phyloP scores from a whole-genome alignment of 768 basidiomycete genomes.

The Udeniomyces megalosporus region DNA sequence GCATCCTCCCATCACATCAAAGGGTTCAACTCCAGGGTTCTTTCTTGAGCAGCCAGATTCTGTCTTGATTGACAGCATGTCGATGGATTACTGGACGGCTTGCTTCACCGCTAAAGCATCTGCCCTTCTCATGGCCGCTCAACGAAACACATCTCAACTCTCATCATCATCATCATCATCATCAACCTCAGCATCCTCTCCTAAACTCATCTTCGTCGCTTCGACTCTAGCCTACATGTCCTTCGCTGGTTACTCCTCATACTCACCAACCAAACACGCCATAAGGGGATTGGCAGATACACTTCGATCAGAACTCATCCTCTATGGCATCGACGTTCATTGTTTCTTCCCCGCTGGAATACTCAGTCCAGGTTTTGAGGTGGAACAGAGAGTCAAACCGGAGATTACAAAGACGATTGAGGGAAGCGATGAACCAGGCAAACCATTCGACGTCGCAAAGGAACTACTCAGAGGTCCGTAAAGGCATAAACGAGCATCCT shows the following conservation, averaged over 20 bases:
- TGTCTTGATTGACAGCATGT: constrained; percentile 44
- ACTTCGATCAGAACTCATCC: constrained; percentile 56
- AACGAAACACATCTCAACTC: background rate
- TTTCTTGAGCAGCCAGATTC: constrained; percentile 53
- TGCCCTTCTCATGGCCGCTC: constrained; percentile 11
- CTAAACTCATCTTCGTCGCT: constrained; percentile 60
- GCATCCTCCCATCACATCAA: too few relatives aligned
- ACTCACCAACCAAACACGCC: constrained; percentile 73
- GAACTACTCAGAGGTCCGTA: constrained; percentile 45
- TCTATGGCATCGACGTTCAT: constrained; percentile 63
- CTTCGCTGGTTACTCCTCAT: constrained; percentile 60
- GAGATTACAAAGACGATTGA: constrained; percentile 59
- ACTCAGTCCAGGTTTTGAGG: constrained; percentile 54
- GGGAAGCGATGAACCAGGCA: constrained; percentile 47
- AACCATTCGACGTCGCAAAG: constrained; percentile 47
- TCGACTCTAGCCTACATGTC: constrained; percentile 60
- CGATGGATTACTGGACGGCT: constrained; percentile 42
- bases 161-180: constrained; percentile 35
- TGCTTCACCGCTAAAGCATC: constrained; percentile 41
- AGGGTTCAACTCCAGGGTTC: constrained; percentile 43
- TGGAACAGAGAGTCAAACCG: constrained; percentile 65
- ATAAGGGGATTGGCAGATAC: constrained; percentile 71
- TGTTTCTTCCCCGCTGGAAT: constrained; percentile 74
- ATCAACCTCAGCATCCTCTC: constrained; percentile 37
- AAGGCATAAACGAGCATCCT: background rate